Conservation (phyloP, 2,329 filamentous ascomycete genomes). For the Fusarium aywerte region DNA sequence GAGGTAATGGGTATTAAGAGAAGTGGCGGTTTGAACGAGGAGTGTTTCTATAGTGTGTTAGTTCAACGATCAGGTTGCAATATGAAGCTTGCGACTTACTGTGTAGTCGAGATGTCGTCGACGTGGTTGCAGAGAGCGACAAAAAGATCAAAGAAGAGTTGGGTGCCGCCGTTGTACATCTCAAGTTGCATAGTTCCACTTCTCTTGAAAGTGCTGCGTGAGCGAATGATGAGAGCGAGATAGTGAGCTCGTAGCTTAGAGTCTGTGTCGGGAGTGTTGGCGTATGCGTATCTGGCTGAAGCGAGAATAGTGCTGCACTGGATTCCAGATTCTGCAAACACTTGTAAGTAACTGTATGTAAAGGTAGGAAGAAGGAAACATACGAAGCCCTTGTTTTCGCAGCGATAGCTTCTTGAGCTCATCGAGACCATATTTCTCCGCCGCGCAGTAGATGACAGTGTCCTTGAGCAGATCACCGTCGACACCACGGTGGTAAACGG, state of each 20-base stretch:
- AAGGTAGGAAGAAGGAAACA: constrained; percentile 46
- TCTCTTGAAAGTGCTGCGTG: constrained; percentile 87
- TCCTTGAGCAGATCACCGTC: constrained; percentile 82
- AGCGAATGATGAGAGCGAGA: constrained; percentile 89
- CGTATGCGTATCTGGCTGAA: constrained; percentile 90
- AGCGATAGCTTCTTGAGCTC: constrained; percentile 87
- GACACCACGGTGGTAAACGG: constrained; percentile 73
- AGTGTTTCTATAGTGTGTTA: constrained; percentile 48
- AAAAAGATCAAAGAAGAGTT: constrained; percentile 92
- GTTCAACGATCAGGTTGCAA: neutral
- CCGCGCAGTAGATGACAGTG: constrained; percentile 90
- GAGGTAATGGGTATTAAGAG: constrained; percentile 35
- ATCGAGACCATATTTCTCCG: constrained; percentile 83
- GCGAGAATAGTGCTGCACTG: constrained; percentile 86
- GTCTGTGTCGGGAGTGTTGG: constrained; percentile 87
- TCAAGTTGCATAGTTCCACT: constrained; percentile 96
- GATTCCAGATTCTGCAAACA: constrained; percentile 72
- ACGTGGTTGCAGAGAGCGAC: constrained; percentile 94
- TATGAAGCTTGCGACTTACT: constrained; percentile 56
- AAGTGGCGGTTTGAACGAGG: constrained; percentile 61
- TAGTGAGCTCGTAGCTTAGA: constrained; percentile 93
- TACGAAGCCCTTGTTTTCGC: constrained; percentile 87
- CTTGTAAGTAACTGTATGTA: constrained; percentile 4
- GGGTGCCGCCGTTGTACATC: constrained; percentile 85
- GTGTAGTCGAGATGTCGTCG: constrained; percentile 70